Evolutionary conservation across 495 filamentous ascomycete species (phyloP), one percentile per base, ranked within the genome.

Genomic region (Lepraria neglecta): DNA sequence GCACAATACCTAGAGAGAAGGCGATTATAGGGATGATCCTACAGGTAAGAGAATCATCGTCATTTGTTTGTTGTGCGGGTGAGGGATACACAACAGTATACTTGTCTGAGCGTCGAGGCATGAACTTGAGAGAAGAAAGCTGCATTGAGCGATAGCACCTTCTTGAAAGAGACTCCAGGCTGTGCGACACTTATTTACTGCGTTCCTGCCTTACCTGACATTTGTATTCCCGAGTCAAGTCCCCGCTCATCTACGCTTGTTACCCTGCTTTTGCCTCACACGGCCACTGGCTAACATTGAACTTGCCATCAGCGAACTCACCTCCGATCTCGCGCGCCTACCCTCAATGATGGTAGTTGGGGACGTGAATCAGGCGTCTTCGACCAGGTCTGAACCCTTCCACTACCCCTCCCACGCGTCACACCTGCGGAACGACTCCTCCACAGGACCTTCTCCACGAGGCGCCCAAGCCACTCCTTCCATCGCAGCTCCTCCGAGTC

Each of bases 271-370:
- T 54, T 54, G 30, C n/a, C 30, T n/a, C 30, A 21, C 30, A 4
- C 6, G 12, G 51, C 17, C 43, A 27, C 17, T 56, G 42, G 69
- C 63, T 68, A 76, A 74, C 66, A 80, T 80, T 75, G 76, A 74
- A 70, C 76, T 75, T 63, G 71, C 75, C 47, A 61, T 79, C 67
- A 74, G 80, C 69, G 74, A 76, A 60, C 71, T 77, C 70, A 75
- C 71, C 69, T 72, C 74, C 69, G 70, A 80, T 69, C 71, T 69
- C 73, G 67, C 63, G 68, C 69, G 46, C 60, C 70, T 71, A 66
- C 64, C 70, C 65, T 70, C 71, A 73, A 77, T 70, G 68, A 83
- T 82, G 80, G 73, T 82, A 61, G 79, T 76, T 72, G 75, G 73
- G 67, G 68, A 74, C 63, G 64, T 73, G 63, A 72, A 76, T 68